Percentiles rank a stretch among this genome's conserved stretches.
phyloP scores from a whole-genome alignment of 306 rosid species.

The Cercis canadensis region DNA sequence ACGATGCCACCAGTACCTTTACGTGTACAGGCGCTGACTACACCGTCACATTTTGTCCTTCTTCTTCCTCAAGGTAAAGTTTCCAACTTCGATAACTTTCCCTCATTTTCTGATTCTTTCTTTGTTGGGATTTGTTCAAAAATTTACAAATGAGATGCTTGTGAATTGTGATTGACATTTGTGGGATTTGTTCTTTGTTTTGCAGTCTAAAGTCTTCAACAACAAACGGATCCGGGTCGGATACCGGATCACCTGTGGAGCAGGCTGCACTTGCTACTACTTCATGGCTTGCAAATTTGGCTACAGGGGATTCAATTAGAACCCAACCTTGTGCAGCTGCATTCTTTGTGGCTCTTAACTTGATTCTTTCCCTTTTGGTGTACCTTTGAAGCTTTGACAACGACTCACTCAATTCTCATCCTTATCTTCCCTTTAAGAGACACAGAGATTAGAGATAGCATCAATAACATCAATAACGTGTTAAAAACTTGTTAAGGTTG shows the following conservation, averaged over 20 bases:
- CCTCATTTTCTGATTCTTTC: too few species aligned
- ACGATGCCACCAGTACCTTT: constrained; percentile 83
- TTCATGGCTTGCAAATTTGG: constrained; percentile 74
- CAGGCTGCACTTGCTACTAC: constrained; percentile 50
- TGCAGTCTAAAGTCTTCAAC: constrained; percentile 58
- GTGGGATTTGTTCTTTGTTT: not conserved
- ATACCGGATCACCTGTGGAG: constrained; percentile 43
- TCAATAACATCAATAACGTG: not conserved
- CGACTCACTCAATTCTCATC: too few species aligned
- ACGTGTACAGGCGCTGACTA: constrained; percentile 81
- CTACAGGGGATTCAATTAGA: constrained; percentile 51
- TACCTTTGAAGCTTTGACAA: too few species aligned
- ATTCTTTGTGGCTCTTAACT: constrained; percentile 39
- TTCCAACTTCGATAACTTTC: too few species aligned
- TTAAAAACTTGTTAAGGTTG: constrained; percentile 4
- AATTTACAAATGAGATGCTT: not conserved
- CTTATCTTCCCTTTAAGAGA: too few species aligned
- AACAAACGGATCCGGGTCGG: constrained; percentile 36
- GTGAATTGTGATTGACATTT: not conserved
- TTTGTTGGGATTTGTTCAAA: not conserved
- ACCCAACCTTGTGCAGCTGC: constrained; percentile 4
- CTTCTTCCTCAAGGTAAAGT: constrained; percentile 58
- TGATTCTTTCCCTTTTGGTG: constrained; percentile 42
- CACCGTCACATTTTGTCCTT: constrained; percentile 76
- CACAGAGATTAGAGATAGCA: too few species aligned